Conservation (phyloP, 139 green algal species). For the Klebsormidium nitens region DNA sequence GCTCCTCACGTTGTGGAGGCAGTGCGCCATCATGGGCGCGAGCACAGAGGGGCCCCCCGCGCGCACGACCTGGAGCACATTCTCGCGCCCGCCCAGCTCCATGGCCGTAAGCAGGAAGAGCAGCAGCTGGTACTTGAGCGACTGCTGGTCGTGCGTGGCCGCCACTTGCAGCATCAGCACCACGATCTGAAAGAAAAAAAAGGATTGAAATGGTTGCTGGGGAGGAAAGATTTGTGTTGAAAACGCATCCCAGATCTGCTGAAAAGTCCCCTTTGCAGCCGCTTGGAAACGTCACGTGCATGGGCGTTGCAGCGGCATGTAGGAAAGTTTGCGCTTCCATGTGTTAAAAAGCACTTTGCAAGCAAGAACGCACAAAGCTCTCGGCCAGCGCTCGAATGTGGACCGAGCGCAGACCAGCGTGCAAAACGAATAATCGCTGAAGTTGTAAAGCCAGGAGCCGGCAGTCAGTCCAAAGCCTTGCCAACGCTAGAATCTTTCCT, state of each 20-base stretch:
- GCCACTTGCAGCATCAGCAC: conserved; percentile 26
- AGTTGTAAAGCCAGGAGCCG: no score
- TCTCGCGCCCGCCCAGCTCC: conserved; percentile 4
- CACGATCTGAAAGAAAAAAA: conserved; percentile 16
- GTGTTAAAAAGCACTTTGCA: no score
- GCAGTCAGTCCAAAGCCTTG: no score
- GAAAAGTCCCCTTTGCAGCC: not conserved
- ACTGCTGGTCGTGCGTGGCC: conserved; percentile 21
- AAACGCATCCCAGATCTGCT: not conserved
- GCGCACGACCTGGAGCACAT: conserved; percentile 12
- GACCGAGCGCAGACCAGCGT: no score
- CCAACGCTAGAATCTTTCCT: no score
- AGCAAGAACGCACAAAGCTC: no score
- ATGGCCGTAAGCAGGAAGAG: conserved; percentile 14
- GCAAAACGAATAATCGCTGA: no score
- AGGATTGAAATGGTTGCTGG: not conserved
- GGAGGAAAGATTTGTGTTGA: not conserved
- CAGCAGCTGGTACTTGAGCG: conserved; percentile 26
- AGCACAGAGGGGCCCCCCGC: conserved; percentile 20
- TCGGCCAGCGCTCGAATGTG: no score
- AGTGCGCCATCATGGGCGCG: conserved; percentile 18
- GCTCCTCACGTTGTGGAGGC: conserved; percentile 26
- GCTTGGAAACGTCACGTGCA: not conserved
- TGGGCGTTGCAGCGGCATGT: no score
- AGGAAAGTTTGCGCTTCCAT: no score